Evolutionary conservation across 495 filamentous ascomycete genomes (phyloP).

Genomic region (Jackrogersella multiformis): DNA sequence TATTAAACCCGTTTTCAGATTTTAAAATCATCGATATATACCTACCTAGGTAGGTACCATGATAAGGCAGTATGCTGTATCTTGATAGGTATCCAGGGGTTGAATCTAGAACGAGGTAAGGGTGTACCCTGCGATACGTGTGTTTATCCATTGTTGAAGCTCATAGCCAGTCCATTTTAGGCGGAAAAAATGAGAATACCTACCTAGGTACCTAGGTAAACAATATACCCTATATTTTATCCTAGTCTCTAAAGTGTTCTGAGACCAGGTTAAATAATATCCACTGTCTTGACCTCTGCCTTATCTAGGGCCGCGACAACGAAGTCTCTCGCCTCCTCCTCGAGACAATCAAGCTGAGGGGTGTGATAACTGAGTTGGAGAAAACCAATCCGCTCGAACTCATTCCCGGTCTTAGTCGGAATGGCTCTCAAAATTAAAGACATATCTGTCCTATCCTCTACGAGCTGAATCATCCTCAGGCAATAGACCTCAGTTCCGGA

Average conservation of each 20-base stretch:
- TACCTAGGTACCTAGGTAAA: no score
- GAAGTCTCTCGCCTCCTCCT: background rate
- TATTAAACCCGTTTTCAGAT: no score
- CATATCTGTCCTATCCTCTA: background rate
- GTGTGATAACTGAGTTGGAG: background rate
- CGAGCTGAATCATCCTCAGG: background rate
- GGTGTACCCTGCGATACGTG: no score
- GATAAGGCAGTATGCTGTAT: no score
- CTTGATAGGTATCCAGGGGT: no score
- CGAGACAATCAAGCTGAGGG: background rate
- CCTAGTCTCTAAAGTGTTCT: no score
- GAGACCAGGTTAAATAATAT: constrained; percentile 4
- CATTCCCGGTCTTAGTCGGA: background rate
- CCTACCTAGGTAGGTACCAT: background rate
- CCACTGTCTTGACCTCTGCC: background rate
- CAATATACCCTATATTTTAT: no score
- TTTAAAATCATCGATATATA: background rate
- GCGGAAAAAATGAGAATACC: no score
- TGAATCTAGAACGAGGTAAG: no score
- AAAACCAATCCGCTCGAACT: background rate
- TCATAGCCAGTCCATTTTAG: no score
- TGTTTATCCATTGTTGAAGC: no score
- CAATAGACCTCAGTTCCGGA: background rate
- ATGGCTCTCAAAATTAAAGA: background rate
- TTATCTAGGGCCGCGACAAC: background rate